Base-by-base conservation (phyloP, 108 stramenopile genomes). In the Epithemia pelagica region DNA sequence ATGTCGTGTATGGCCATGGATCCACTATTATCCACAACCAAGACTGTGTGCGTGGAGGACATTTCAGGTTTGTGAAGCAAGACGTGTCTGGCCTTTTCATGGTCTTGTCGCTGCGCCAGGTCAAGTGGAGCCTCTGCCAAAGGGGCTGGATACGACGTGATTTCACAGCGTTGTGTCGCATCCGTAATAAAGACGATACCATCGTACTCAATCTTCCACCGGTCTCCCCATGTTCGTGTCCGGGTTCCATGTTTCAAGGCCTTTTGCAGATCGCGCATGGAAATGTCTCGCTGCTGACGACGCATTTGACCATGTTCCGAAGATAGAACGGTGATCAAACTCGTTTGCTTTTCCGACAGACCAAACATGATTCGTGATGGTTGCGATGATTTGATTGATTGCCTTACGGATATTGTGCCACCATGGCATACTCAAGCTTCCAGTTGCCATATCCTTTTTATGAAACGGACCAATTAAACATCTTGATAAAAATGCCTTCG, bases 281-380 rank as follows among this genome's bases (percentile, higher is more conserved):
- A 59, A 21, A 86, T 86, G 55, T 83, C 71, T 3, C 85, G 74
- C 28, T 83, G 76, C 33, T 82, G 65, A 52, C 85, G 64, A 22
- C 85, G 51, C 7, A 76, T 59, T 10, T 78, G 70, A 21, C 85
- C 85, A 72, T 86, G 85, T 1, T 62, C 67, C 0, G 85, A 73
- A 0, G 85, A 86, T 20, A 83, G 58, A 30, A 86, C 64, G 3
- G 82, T 78, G 23, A 81, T 84, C 58, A 84, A 58, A 58, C 82
- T 83, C 27, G 82, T 76, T n/a, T n/a, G n/a, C n/a, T n/a, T n/a
- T 26, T 81, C n/a, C n/a, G n/a, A n/a, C n/a, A n/a, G n/a, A n/a
- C n/a, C n/a, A n/a, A n/a, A n/a, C n/a, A n/a, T n/a, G n/a, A n/a
- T n/a, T n/a, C n/a, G n/a, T n/a, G n/a, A n/a, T n/a, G n/a, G n/a